These are phyloP conservation scores for Canna indica DNA, from an alignment of 176 grass and related monocot genomes.

Conservation along the genomic window DNA sequence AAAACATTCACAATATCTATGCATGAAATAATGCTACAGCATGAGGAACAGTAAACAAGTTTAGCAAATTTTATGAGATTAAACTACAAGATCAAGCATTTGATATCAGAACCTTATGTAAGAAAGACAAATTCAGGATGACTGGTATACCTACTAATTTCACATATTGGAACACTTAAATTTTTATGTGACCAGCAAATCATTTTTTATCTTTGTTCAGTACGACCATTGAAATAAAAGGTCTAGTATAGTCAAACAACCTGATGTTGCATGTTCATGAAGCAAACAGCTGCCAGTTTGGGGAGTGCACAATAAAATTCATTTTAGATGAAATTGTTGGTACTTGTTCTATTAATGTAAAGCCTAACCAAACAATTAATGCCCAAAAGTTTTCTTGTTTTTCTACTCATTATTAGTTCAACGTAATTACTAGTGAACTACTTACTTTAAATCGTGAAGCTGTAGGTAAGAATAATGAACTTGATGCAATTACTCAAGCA, in stretches of 20 bases:
- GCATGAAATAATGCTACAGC: constrained; percentile 13
- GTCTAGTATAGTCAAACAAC: neutral
- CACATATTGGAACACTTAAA: neutral
- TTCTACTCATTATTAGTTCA: neutral
- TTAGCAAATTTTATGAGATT: neutral
- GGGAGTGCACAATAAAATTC: neutral
- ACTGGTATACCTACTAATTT: neutral
- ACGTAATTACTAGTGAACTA: neutral
- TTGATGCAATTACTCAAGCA: too few relatives aligned
- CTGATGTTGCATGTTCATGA: neutral
- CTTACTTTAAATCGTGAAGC: neutral
- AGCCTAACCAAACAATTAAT: neutral
- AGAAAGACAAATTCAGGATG: neutral
- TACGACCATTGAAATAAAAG: neutral
- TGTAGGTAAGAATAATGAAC: too few relatives aligned
- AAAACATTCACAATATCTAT: constrained; percentile 93
- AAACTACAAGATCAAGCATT: neutral
- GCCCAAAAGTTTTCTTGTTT: neutral
- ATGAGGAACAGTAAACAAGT: neutral
- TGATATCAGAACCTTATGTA: neutral
- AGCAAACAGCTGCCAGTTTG: neutral
- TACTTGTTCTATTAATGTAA: neutral
- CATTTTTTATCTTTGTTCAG: too few relatives aligned
- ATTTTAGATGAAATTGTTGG: neutral
- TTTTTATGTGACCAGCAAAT: neutral